A percentile compares a stretch with the other conserved stretches of the same genome.
These are phyloP conservation scores for Dioscorea cayenensis DNA, from an alignment of 116 monocot genomes.

Conservation along the genomic window DNA sequence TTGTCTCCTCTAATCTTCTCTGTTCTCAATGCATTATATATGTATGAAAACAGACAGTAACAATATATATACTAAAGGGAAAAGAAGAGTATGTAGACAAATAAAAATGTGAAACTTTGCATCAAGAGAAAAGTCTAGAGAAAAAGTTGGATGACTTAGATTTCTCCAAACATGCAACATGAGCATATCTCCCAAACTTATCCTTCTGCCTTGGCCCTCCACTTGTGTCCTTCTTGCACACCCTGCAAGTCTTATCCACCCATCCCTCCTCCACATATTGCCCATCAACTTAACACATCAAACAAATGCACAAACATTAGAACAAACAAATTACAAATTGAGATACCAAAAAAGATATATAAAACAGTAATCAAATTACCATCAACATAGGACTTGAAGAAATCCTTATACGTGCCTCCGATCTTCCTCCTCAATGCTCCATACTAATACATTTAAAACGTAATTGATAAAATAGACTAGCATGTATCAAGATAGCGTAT, in stretches of 20 bases:
- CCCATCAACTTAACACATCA: slow-evolving; percentile 60
- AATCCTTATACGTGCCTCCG: slow-evolving; percentile 97
- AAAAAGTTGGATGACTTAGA: slow-evolving; percentile 75
- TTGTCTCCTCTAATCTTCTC: too few relatives aligned
- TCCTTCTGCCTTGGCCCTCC: slow-evolving; percentile 89
- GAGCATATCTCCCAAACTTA: slow-evolving; percentile 68
- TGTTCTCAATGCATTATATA: too few relatives aligned
- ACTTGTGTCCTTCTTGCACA: slow-evolving; percentile 90
- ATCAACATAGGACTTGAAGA: slow-evolving; percentile 98
- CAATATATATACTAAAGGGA: neutral
- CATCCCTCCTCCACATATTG: slow-evolving; percentile 96
- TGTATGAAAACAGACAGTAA: too few relatives aligned
- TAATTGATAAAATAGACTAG: neutral
- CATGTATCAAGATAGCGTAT: neutral
- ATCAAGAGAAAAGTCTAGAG: slow-evolving; percentile 75
- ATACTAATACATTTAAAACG: slow-evolving; percentile 40
- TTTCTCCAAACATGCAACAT: slow-evolving; percentile 70
- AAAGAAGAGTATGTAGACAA: neutral
- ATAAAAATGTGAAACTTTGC: neutral
- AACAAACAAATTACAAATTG: neutral
- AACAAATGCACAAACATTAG: neutral
- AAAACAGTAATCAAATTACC: slow-evolving; percentile 28
- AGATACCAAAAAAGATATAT: neutral
- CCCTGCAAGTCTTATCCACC: slow-evolving; percentile 98
- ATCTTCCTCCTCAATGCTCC: slow-evolving; percentile 96